Base-by-base conservation (phyloP, 208 protist species). In the Acanthamoeba healyi region DNA sequence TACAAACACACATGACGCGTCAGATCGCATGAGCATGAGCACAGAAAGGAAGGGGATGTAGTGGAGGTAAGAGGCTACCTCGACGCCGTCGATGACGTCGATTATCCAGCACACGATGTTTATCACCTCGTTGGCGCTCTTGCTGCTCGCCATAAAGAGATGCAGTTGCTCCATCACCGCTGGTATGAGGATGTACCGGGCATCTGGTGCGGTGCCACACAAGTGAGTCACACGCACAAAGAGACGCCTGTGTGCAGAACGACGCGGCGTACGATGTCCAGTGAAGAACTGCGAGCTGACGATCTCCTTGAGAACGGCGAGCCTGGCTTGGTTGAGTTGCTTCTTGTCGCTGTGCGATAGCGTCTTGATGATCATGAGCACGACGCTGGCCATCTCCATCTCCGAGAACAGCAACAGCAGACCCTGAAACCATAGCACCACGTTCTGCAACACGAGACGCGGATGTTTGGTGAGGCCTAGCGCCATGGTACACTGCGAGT, bases 361-460 rank as follows among this genome's bases (percentile, higher is more conserved):
- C 9, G 42, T 51, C 38, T 58, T 42, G 34, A 95, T 91, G 36
- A 95, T 70, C 22, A 79, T 63, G 51, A 2, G 22, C 7, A 88
- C 77, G 22, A 95, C 84, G 0, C 22, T 58, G 36, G 42, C 36
- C 58, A 92, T 14, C 40, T 95, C 94, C 26, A 67, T 91, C 54
- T 88, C 67, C 7, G 90, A 51, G 61, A 94, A 95, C 22, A 95
- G 34, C 61, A 94, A 24, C 44, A 65, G 51, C 4, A 95, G 40
- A n/a, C 87, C 94, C 61, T 61, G 82, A 46, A 95, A 94, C 88
- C 94, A 94, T 6, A 74, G 65, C 44, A 46, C 65, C 24, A 95
- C 58, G 9, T 92, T 90, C 89, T 94, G 38, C 15, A 12, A 6
- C 24, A n/a, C n/a, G n/a, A n/a, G n/a, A n/a, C n/a, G n/a, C n/a